Evolutionary conservation across 345 rosid species (phyloP).

Genomic region (Rhodomyrtus tomentosa): DNA sequence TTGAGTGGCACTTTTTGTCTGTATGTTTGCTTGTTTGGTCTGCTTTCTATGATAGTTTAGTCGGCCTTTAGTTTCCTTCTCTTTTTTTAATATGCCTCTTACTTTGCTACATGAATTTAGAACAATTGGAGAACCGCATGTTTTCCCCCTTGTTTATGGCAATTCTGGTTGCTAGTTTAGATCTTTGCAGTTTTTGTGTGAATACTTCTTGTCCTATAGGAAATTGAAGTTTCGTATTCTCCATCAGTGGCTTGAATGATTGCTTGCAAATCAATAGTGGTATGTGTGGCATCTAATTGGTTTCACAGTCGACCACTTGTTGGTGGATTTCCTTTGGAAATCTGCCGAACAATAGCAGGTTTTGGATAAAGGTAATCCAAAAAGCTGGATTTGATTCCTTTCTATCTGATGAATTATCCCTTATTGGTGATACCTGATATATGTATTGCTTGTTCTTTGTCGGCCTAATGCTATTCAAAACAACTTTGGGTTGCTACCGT

Average conservation of each 20-base stretch:
- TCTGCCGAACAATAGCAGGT: background rate
- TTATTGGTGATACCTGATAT: background rate
- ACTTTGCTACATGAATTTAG: background rate
- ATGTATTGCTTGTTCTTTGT: background rate
- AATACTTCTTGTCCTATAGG: background rate
- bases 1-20: conserved; percentile 8
- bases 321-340: background rate
- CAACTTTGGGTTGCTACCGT: background rate
- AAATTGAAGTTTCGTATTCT: background rate
- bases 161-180: background rate
- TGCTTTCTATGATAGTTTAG: conserved; percentile 11
- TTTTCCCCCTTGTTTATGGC: background rate
- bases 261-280: background rate
- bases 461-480: background rate
- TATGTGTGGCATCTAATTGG: background rate
- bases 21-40: conserved; percentile 12
- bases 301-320: background rate
- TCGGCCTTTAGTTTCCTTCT: background rate
- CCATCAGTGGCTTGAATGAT: background rate
- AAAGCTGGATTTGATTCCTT: background rate
- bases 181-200: background rate
- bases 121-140: background rate
- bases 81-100: background rate
- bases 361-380: background rate
- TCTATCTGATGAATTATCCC: background rate